Percentiles rank a stretch among this genome's conserved stretches.
These are phyloP conservation scores for Priceomyces carsonii DNA, from an alignment of 805 yeast species.

Conservation along the genomic window DNA sequence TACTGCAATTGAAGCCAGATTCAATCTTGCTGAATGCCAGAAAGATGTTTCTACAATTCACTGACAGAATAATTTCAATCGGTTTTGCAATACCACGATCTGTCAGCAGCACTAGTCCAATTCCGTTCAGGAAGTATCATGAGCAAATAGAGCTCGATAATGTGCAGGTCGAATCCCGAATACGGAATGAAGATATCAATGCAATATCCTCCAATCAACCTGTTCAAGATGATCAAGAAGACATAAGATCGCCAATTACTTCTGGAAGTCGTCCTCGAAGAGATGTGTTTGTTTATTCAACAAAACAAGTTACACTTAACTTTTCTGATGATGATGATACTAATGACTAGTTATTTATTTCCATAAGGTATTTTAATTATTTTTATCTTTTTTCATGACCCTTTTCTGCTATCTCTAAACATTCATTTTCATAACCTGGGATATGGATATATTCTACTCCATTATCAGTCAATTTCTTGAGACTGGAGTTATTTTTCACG, in stretches of 20 bases:
- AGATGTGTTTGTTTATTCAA: conserved; percentile 40
- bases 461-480: conserved; percentile 48
- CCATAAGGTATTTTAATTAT: neutral
- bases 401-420: conserved; percentile 66
- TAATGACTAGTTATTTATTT: no score
- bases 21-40: conserved; percentile 24
- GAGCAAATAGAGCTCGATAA: conserved; percentile 2
- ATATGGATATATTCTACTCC: conserved; percentile 76
- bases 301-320: conserved; percentile 34
- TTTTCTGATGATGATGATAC: conserved; percentile 21
- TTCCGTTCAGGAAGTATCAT: conserved; percentile 1
- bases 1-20: no score
- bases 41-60: conserved; percentile 41
- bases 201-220: neutral
- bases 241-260: neutral
- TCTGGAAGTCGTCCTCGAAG: conserved; percentile 18
- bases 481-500: conserved; percentile 74
- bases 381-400: conserved; percentile 55
- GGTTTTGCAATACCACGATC: conserved; percentile 61
- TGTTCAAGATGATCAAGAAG: neutral
- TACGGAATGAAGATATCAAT: neutral
- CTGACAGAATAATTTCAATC: conserved; percentile 56
- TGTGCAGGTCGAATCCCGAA: neutral
- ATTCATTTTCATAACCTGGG: conserved; percentile 77
- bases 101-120: conserved; percentile 33